A percentile compares a stretch with the other conserved stretches of the same genome.
phyloP scores from a whole-genome alignment of 2,329 filamentous ascomycete genomes.

The Fonsecaea multimorphosa region DNA sequence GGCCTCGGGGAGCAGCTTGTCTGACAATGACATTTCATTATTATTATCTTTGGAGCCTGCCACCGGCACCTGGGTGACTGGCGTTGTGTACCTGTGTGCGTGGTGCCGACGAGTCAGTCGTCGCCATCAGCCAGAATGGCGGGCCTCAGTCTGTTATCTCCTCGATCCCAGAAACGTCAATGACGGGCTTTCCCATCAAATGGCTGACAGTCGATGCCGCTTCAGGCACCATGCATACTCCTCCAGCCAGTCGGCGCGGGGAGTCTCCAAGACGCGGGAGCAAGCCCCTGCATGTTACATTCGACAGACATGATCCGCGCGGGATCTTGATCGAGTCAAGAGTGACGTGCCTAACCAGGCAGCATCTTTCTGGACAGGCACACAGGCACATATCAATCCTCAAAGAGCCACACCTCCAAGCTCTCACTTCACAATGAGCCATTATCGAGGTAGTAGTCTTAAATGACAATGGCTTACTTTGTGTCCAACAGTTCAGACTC shows the following conservation, averaged over 20 bases:
- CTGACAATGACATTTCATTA: slow-evolving; percentile 1
- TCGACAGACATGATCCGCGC: slow-evolving; percentile 9
- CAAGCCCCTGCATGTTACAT: too few relatives aligned
- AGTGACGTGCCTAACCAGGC: slow-evolving; percentile 11
- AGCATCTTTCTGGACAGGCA: slow-evolving; percentile 16
- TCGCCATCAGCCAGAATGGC: background rate
- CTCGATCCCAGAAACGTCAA: background rate
- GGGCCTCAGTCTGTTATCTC: background rate
- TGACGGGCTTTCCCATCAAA: background rate
- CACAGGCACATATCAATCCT: slow-evolving; percentile 7
- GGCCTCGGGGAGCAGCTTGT: background rate
- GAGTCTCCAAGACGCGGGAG: too few relatives aligned
- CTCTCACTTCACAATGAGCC: background rate
- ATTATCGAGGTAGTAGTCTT: background rate
- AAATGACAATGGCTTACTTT: slow-evolving; percentile 7
- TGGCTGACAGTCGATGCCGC: background rate
- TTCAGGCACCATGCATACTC: slow-evolving; percentile 6
- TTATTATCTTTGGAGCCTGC: too few relatives aligned
- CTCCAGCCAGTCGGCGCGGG: too few relatives aligned
- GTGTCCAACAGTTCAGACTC: slow-evolving; percentile 32
- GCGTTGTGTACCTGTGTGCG: too few relatives aligned
- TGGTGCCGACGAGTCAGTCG: background rate
- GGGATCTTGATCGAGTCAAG: background rate
- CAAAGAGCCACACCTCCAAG: background rate
- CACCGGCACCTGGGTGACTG: too few relatives aligned